Conservation (phyloP, 495 filamentous ascomycete species). For the Daldinia concentrica region DNA sequence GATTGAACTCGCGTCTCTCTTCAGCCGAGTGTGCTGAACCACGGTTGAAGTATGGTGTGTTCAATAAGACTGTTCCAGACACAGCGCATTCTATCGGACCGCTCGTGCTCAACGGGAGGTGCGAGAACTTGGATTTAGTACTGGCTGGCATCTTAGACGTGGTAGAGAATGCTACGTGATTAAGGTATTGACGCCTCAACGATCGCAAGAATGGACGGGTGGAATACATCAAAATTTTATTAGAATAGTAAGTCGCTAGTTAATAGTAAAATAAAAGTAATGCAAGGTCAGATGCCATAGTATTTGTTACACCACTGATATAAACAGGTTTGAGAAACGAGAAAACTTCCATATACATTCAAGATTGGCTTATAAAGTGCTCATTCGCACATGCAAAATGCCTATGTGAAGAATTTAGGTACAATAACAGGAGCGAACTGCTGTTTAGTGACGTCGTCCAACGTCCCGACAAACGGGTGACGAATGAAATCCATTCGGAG, state of each 20-base stretch:
- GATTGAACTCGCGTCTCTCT: conserved; percentile 73
- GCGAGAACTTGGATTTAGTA: conserved; percentile 58
- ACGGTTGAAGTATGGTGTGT: conserved; percentile 81
- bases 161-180: conserved; percentile 25
- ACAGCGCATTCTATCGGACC: conserved; percentile 71
- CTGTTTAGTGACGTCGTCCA: conserved; percentile 36
- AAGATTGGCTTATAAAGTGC: conserved; percentile 11
- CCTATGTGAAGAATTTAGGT: conserved; percentile 8
- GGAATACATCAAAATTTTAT: conserved; percentile 38
- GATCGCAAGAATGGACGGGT: conserved; percentile 32
- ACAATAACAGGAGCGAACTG: conserved; percentile 7
- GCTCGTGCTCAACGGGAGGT: conserved; percentile 70
- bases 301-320: background rate
- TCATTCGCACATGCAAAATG: conserved; percentile 29
- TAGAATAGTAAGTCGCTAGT: background rate
- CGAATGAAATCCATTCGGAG: conserved; percentile 19
- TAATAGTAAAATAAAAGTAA: background rate
- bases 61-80: conserved; percentile 68
- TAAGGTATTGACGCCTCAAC: conserved; percentile 26
- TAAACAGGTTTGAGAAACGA: background rate
- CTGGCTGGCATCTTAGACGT: conserved; percentile 40
- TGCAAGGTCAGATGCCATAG: background rate
- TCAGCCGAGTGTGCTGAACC: conserved; percentile 77
- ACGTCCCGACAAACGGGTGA: conserved; percentile 10
- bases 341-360: conserved; percentile 15